Percentiles rank a stretch among this genome's conserved stretches.
phyloP scores from a whole-genome alignment of 2,329 filamentous ascomycete genomes.

The Beauveria sp. region DNA sequence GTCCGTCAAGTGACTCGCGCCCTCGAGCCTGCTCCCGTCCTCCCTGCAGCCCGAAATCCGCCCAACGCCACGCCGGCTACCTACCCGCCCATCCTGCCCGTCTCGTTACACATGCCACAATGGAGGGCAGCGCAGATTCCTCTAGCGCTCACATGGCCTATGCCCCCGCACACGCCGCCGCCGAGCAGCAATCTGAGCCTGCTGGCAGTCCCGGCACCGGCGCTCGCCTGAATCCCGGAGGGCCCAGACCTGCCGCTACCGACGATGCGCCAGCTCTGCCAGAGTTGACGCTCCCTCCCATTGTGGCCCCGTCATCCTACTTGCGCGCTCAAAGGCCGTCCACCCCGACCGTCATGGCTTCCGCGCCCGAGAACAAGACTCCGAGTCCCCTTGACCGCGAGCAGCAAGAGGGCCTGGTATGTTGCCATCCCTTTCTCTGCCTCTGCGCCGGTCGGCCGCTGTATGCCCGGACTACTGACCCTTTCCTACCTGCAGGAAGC shows the following conservation, averaged over 20 bases:
- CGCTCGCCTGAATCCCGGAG: constrained; percentile 13
- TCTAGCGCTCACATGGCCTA: constrained; percentile 10
- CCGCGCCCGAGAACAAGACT: constrained; percentile 27
- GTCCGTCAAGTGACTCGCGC: not conserved
- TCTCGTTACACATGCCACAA: constrained; percentile 1
- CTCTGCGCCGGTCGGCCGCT: not conserved
- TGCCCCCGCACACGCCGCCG: constrained; percentile 6
- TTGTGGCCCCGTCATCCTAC: constrained; percentile 55
- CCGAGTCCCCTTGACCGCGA: constrained; percentile 63
- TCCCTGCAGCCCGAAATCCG: not conserved
- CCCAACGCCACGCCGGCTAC: constrained; percentile 3
- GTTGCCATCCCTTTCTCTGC: constrained; percentile 21
- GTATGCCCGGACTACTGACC: constrained; percentile 8
- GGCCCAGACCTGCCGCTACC: constrained; percentile 12
- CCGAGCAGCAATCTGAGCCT: not conserved
- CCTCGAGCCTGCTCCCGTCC: not conserved
- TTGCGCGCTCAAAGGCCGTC: constrained; percentile 33
- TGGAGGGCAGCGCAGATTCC: constrained; percentile 7
- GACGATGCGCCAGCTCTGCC: constrained; percentile 11
- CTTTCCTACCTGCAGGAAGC: constrained; percentile 52
- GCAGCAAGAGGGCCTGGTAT: constrained; percentile 70
- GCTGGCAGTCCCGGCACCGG: constrained; percentile 9
- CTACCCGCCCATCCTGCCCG: not conserved
- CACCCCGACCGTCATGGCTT: constrained; percentile 27
- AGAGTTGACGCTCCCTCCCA: constrained; percentile 37